phyloP scores from a whole-genome alignment of 23 red algal genomes.

The Agarophyton chilense region DNA sequence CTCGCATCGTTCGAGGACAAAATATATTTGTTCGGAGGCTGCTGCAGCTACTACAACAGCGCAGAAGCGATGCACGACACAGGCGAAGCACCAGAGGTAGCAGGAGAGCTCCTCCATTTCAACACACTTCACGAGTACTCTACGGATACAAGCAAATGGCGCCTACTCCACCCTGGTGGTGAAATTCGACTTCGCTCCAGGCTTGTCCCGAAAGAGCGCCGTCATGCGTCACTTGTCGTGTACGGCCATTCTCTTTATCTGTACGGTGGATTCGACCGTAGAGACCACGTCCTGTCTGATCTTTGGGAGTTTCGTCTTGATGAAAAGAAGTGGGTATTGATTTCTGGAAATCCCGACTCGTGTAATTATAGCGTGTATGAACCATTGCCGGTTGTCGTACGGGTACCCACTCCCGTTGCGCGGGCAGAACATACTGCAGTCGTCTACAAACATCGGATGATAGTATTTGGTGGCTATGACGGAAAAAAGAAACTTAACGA shows the following conservation, averaged over 20 bases:
- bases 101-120: slow-evolving; percentile 50
- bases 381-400: neutral
- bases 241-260: slow-evolving; percentile 68
- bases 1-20: slow-evolving; percentile 73
- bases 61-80: slow-evolving; percentile 8
- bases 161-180: slow-evolving; percentile 27
- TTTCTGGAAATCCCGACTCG: neutral
- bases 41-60: slow-evolving; percentile 28
- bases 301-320: slow-evolving; percentile 87
- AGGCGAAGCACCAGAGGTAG: neutral
- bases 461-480: slow-evolving; percentile 98
- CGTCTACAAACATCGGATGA: slow-evolving; percentile 76
- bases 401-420: slow-evolving; percentile 22
- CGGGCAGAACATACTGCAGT: slow-evolving; percentile 96
- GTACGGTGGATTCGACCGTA: slow-evolving; percentile 90
- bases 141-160: slow-evolving; percentile 53
- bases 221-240: slow-evolving; percentile 83
- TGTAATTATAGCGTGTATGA: slow-evolving; percentile 6
- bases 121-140: slow-evolving; percentile 84
- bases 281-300: slow-evolving; percentile 85
- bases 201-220: slow-evolving; percentile 49
- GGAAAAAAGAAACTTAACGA: slow-evolving; percentile 93
- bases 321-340: slow-evolving; percentile 17
- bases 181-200: slow-evolving; percentile 1
- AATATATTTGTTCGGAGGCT: slow-evolving; percentile 94